Evolutionary conservation across 1,139 yeast species (phyloP).

Genomic region (Kodamaea plutei): DNA sequence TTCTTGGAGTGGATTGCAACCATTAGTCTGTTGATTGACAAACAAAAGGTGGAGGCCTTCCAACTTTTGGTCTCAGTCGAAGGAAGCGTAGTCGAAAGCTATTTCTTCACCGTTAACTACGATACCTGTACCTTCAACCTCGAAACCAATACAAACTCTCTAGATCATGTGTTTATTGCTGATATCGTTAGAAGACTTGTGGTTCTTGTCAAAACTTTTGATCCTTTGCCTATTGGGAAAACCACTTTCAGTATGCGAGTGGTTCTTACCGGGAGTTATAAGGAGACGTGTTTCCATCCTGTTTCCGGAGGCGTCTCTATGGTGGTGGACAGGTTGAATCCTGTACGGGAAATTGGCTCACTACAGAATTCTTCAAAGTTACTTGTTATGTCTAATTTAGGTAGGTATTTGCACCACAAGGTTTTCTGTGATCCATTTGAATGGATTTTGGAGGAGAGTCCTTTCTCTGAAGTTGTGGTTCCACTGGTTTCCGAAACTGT

Average conservation of each 20-base stretch:
- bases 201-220: background rate
- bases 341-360: background rate
- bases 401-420: too few species aligned
- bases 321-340: background rate
- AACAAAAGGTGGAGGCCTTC: background rate
- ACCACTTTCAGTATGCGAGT: background rate
- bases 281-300: background rate
- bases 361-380: too few species aligned
- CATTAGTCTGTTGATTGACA: background rate
- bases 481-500: too few species aligned
- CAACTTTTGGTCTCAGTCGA: background rate
- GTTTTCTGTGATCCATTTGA: too few species aligned
- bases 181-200: background rate
- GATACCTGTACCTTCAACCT: too few species aligned
- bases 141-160: too few species aligned
- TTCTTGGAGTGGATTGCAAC: background rate
- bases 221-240: background rate
- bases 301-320: background rate
- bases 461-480: too few species aligned
- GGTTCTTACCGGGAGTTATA: background rate
- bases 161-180: background rate
- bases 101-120: background rate
- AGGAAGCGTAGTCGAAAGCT: background rate
- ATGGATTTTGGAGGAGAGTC: too few species aligned
- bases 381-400: too few species aligned